These are phyloP conservation scores for Theileria sp. DNA, from an alignment of 169 alveolate species.

Conservation along the genomic window DNA sequence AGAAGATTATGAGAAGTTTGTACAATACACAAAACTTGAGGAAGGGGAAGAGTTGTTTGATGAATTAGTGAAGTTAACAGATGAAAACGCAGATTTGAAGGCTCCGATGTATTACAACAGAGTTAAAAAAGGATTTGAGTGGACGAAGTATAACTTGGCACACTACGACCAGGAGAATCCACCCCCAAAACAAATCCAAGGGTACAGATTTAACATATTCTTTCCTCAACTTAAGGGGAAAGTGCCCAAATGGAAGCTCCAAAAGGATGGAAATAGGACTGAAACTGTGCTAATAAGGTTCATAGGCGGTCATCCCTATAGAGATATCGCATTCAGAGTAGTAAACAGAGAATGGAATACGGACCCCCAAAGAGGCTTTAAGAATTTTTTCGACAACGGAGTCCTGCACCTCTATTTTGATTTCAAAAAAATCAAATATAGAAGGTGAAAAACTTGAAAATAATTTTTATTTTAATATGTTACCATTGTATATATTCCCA, in stretches of 20 bases:
- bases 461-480: background rate
- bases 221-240: conserved; percentile 91
- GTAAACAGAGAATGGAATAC: conserved; percentile 95
- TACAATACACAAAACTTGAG: conserved; percentile 75
- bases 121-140: conserved; percentile 92
- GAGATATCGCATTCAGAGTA: conserved; percentile 94
- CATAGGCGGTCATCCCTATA: conserved; percentile 96
- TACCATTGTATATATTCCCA: background rate
- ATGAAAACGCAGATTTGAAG: conserved; percentile 34
- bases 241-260: conserved; percentile 91
- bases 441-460: conserved; percentile 76
- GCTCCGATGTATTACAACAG: conserved; percentile 93
- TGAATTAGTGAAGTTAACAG: conserved; percentile 52
- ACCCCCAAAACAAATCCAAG: conserved; percentile 95
- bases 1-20: conserved; percentile 52
- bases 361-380: conserved; percentile 87
- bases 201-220: conserved; percentile 95
- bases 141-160: conserved; percentile 95
- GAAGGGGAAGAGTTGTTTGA: conserved; percentile 82
- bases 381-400: conserved; percentile 86
- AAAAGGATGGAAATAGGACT: conserved; percentile 73
- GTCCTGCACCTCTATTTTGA: conserved; percentile 88
- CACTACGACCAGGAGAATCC: conserved; percentile 96
- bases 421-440: conserved; percentile 87
- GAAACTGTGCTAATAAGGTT: conserved; percentile 89